Percentiles rank a stretch among this genome's conserved stretches.
phyloP scores from a whole-genome alignment of 805 yeast genomes.

The Candida namnaoensis region DNA sequence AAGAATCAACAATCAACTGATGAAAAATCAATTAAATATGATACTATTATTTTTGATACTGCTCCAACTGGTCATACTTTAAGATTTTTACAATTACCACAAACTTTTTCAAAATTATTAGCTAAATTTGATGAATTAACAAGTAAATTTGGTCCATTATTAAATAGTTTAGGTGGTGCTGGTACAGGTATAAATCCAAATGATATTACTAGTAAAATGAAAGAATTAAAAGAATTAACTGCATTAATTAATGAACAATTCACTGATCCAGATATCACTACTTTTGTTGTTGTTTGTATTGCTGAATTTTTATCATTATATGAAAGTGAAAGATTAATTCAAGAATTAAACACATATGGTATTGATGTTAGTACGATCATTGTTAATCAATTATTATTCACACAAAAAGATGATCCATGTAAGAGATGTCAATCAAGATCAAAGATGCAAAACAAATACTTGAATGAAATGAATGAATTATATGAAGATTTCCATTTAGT shows the following conservation, averaged over 20 bases:
- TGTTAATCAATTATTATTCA: slow-evolving; percentile 87
- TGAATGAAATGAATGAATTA: slow-evolving; percentile 90
- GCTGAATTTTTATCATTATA: slow-evolving; percentile 93
- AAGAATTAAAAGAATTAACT: slow-evolving; percentile 73
- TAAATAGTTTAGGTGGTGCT: slow-evolving; percentile 61
- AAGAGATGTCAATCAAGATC: slow-evolving; percentile 87
- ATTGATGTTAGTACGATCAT: slow-evolving; percentile 97
- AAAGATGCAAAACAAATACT: slow-evolving; percentile 92
- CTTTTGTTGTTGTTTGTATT: slow-evolving; percentile 94
- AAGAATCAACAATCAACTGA: slow-evolving; percentile 51
- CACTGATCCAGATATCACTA: slow-evolving; percentile 92
- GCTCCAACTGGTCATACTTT: slow-evolving; percentile 99
- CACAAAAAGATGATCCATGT: slow-evolving; percentile 70
- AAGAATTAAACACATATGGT: slow-evolving; percentile 87
- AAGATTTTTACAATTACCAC: slow-evolving; percentile 89
- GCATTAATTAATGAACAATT: slow-evolving; percentile 89
- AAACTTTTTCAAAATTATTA: slow-evolving; percentile 80
- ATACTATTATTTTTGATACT: slow-evolving; percentile 94
- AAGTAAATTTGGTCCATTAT: slow-evolving; percentile 84
- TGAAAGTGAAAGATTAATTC: slow-evolving; percentile 97
- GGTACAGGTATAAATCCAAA: slow-evolving; percentile 38
- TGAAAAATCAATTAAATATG: slow-evolving; percentile 43
- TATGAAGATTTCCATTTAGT: slow-evolving; percentile 97
- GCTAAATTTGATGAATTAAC: slow-evolving; percentile 83
- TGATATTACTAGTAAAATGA: slow-evolving; percentile 72